Evolutionary conservation across 2,329 filamentous ascomycete genomes (phyloP), one percentile per base, ranked within the genome.

Genomic region (Botrytis deweyae): DNA sequence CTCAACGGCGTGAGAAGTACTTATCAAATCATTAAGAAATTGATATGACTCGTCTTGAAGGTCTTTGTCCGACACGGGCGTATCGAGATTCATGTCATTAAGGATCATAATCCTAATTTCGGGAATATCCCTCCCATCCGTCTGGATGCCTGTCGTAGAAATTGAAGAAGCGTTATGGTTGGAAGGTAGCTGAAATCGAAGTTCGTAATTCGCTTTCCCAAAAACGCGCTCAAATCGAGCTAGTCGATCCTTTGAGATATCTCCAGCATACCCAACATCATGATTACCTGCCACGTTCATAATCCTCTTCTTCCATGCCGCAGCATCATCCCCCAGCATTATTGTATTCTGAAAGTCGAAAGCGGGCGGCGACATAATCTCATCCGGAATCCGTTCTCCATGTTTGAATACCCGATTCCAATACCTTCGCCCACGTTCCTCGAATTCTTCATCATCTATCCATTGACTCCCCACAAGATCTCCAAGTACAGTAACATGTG

Each of bases 271-370:
- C 49, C 96, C 96, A 80, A 99, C 91, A 82, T 99, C 96, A 81
- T 99, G 96, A 80, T 99, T 99, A 1, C 96, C 96, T 0, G 91
- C 94, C 40, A 98, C 89, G 78, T 97, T 97, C 81, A 99, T 94
- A 76, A 98, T 87, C 72, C 92, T 88, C 59, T 85, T 87, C n/a
- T 86, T 83, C 96, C 96, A 98, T 3, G 83, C 82, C 9, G 85
- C 83, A 10, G 83, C 82, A 74, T 88, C 85, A 65, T 82, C 81
- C 46, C 82, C 82, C 9, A 83, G 75, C 67, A 76, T 75, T 70
- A 72, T 73, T 22, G 77, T 74, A 71, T 74, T 65, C 36, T 80
- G 74, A 46, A 84, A 84, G 67, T 85, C 81, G 12, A 84, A 80
- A 9, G 81, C 82, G 1, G 81, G 83, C 58, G 90, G 80, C 36